Evolutionary conservation across 306 rosid species (phyloP).

Genomic region (Styphnolobium japonicum): DNA sequence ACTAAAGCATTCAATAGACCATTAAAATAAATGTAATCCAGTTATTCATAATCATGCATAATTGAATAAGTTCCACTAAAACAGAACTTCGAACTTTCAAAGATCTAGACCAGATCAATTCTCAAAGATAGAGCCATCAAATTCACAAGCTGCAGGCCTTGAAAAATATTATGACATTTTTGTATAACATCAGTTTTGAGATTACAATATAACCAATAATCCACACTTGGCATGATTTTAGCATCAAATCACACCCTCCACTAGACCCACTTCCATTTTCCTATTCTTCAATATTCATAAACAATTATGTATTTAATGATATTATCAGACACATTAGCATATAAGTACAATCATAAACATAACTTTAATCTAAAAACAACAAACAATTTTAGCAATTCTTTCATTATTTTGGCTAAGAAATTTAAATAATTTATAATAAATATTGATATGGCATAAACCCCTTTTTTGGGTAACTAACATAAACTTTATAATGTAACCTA

Average conservation of each 20-base stretch:
- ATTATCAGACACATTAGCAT: neutral
- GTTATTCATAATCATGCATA: neutral
- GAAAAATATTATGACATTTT: neutral
- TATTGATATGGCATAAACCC: conserved; percentile 9
- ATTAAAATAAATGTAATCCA: conserved; percentile 3
- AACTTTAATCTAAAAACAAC: neutral
- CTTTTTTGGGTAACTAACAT: neutral
- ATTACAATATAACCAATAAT: neutral
- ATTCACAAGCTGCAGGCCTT: neutral
- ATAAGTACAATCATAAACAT: neutral
- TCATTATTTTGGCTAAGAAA: neutral
- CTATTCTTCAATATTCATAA: neutral
- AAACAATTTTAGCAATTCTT: neutral
- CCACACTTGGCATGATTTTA: neutral
- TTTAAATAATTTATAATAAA: neutral
- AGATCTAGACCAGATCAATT: conserved; percentile 2
- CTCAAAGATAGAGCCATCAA: conserved; percentile 14
- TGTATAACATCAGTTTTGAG: neutral
- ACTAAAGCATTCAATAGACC: neutral
- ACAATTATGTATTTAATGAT: too few species aligned
- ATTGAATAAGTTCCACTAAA: neutral
- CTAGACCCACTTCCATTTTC: conserved; percentile 7
- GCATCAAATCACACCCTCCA: neutral
- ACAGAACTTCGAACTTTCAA: neutral
- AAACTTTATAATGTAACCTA: neutral